These are phyloP conservation scores for Pleurotus sapidus DNA, from an alignment of 768 basidiomycete genomes.

Conservation along the genomic window DNA sequence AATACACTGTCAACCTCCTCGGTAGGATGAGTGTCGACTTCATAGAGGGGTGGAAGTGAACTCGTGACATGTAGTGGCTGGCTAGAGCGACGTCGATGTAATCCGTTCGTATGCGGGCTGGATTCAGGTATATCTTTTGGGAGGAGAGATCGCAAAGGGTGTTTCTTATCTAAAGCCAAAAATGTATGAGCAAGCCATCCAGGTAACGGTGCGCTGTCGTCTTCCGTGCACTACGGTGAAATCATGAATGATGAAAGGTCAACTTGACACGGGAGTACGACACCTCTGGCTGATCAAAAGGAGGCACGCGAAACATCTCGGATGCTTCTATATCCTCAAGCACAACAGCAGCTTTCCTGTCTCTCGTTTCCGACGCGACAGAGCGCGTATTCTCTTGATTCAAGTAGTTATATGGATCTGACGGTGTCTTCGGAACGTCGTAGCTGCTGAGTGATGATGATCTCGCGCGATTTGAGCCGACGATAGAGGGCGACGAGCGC, in stretches of 20 bases:
- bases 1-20: conserved; percentile 13
- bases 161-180: conserved; percentile 36
- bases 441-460: conserved; percentile 44
- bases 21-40: neutral
- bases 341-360: too few species aligned
- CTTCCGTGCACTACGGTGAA: conserved; percentile 14
- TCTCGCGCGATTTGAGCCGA: conserved; percentile 24
- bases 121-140: conserved; percentile 12
- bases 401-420: conserved; percentile 34
- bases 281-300: neutral
- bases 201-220: conserved; percentile 36
- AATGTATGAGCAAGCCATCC: conserved; percentile 57
- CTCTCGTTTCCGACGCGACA: too few species aligned
- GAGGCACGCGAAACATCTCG: neutral
- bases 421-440: conserved; percentile 36
- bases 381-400: conserved; percentile 11
- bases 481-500: conserved; percentile 21
- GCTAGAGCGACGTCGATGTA: too few species aligned
- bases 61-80: too few species aligned
- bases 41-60: too few species aligned
- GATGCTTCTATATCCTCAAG: too few species aligned
- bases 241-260: neutral
- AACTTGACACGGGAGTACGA: neutral
- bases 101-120: too few species aligned
- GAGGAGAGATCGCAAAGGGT: conserved; percentile 46